Base-by-base conservation (phyloP, 192 early-diverging fungal species). In the Backusella tuberculispora region DNA sequence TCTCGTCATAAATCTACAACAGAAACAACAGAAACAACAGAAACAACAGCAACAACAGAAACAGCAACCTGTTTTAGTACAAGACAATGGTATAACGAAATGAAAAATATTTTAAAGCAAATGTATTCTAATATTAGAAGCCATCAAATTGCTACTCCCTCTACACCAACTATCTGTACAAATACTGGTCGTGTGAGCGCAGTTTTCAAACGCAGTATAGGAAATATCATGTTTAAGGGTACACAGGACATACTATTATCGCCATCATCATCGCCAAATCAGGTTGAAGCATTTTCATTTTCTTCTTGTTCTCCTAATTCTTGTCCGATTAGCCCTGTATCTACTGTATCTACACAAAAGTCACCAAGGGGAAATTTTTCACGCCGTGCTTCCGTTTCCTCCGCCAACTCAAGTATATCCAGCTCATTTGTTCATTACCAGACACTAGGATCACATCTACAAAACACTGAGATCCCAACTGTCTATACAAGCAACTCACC, bases 401-500 rank as follows among this genome's bases (percentile, higher is more conserved):
- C 79, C 2, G 68, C 43, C 5, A 14, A 42, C 10, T 45, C 41
- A 53, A 37, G 68, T 19, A 68, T 68, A 44, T 24, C 17, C 3
- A 43, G 40, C 24, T 60, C 53, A 4, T 26, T 60, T 60, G 21
- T n/a, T 1, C 53, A 63, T 34, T 74, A 74, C 14, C 73, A 74
- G 44, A 60, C 17, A 15, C 63, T 40, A 48, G 41, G 47, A 19
- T 69, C 56, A 14, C n/a, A 26, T 74, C 45, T 74, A 19, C 34
- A 41, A 53, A 65, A 44, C 37, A 74, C 74, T 9, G 60, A 81
- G 19, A 45, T 81, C 4, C 47, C 75, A 0, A 72, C 34, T 10
- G 34, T 70, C 12, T 81, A 74, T 41, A 71, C 63, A 1, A 72
- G 69, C n/a, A 45, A 66, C 34, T 74, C 74, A 65, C 77, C 87